A percentile compares a stretch with the other conserved stretches of the same genome.
Evolutionary conservation across 441 rosid genomes (phyloP).

Genomic region (Gossypium laxum): DNA sequence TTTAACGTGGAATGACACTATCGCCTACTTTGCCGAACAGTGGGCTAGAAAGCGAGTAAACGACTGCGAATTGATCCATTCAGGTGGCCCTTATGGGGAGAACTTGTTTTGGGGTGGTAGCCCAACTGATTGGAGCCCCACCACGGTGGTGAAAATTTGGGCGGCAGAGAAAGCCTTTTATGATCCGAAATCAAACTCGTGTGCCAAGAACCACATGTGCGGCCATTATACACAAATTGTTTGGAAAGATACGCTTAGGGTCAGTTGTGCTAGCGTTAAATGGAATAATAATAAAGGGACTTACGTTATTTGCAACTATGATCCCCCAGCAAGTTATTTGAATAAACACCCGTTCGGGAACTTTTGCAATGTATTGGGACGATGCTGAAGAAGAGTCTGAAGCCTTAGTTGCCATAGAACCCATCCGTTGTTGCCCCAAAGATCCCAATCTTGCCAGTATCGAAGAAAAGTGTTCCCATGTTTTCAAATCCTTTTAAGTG

Average conservation of each 20-base stretch:
- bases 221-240: conserved; percentile 58
- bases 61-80: conserved; percentile 43
- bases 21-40: conserved; percentile 30
- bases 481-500: too few relatives aligned
- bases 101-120: conserved; percentile 42
- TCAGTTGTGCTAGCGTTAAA: conserved; percentile 36
- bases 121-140: conserved; percentile 33
- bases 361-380: not conserved
- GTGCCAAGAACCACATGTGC: conserved; percentile 29
- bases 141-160: conserved; percentile 33
- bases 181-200: conserved; percentile 19
- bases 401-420: too few relatives aligned
- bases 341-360: conserved; percentile 33
- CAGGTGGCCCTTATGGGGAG: conserved; percentile 38
- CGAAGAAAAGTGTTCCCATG: too few relatives aligned
- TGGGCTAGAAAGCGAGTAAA: conserved; percentile 26
- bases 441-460: too few relatives aligned
- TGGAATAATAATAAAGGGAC: conserved; percentile 25
- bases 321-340: conserved; percentile 46
- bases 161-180: conserved; percentile 25
- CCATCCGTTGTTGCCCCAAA: too few relatives aligned
- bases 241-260: conserved; percentile 25
- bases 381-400: too few relatives aligned
- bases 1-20: conserved; percentile 32
- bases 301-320: conserved; percentile 36